Conservation (phyloP, 176 grass and related monocot genomes). For the Rhynchospora pubera region DNA sequence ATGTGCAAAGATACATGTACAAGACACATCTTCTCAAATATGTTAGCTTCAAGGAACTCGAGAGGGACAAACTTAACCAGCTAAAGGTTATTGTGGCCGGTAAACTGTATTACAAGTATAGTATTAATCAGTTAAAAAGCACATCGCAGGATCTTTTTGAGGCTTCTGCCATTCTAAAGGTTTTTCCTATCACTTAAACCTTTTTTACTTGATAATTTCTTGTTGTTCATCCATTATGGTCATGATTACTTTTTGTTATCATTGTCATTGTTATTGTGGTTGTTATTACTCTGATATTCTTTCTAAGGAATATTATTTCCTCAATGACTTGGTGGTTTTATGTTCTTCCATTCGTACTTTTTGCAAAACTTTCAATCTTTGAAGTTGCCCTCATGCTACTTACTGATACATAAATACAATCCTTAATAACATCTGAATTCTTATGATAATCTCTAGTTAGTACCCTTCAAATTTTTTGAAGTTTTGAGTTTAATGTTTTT, state of each 20-base stretch:
- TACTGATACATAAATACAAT: neutral
- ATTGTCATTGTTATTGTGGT: neutral
- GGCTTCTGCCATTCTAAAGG: conserved; percentile 76
- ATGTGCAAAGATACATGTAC: conserved; percentile 84
- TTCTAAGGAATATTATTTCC: neutral
- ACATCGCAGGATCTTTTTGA: conserved; percentile 56
- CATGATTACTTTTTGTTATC: neutral
- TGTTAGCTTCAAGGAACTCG: conserved; percentile 50
- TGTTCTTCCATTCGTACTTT: neutral
- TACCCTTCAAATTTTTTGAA: neutral
- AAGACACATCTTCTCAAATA: conserved; percentile 54
- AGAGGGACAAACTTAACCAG: conserved; percentile 40
- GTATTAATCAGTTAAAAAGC: conserved; percentile 42
- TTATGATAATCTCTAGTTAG: neutral
- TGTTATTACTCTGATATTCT: neutral
- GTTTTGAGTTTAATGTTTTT: conserved; percentile 15
- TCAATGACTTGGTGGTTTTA: neutral
- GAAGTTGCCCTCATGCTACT: neutral
- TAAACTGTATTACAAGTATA: conserved; percentile 71
- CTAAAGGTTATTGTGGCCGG: conserved; percentile 63
- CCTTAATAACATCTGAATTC: neutral
- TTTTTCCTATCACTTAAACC: conserved; percentile 20
- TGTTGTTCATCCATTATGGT: neutral
- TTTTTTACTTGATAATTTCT: neutral
- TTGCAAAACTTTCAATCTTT: neutral